phyloP scores from a whole-genome alignment of 371 early-diverging fungal species.

The Mucor indicus region DNA sequence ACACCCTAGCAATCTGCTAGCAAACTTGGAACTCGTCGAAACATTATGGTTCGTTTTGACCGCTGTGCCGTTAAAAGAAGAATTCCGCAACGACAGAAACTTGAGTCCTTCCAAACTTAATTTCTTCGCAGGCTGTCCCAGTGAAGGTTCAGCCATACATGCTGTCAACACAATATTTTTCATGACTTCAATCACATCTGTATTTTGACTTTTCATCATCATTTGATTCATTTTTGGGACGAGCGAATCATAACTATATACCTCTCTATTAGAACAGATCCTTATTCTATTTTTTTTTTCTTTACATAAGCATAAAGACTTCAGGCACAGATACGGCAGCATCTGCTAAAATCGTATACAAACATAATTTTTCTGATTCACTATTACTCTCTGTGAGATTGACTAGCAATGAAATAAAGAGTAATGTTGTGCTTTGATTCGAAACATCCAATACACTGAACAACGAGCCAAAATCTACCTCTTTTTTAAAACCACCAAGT shows the following conservation, averaged over 20 bases:
- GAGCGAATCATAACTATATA: conserved; percentile 69
- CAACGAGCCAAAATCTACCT: conserved; percentile 49
- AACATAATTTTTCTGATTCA: conserved; percentile 78
- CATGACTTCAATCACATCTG: conserved; percentile 69
- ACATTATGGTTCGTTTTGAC: too few relatives aligned
- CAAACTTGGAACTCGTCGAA: too few relatives aligned
- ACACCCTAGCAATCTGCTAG: too few relatives aligned
- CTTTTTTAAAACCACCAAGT: conserved; percentile 55
- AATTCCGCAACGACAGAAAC: too few relatives aligned
- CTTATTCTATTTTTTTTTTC: too few relatives aligned
- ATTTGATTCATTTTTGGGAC: conserved; percentile 77
- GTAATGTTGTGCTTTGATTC: conserved; percentile 65
- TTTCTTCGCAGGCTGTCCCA: too few relatives aligned
- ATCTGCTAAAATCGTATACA: conserved; percentile 84
- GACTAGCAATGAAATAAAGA: conserved; percentile 75
- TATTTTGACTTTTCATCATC: conserved; percentile 67
- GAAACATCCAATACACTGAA: conserved; percentile 71
- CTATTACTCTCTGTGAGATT: conserved; percentile 79
- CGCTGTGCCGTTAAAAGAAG: too few relatives aligned
- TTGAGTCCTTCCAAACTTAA: too few relatives aligned
- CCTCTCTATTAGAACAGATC: too few relatives aligned
- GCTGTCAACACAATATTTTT: conserved; percentile 74
- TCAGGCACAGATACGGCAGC: conserved; percentile 73
- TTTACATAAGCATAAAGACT: conserved; percentile 75
- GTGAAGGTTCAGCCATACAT: too few relatives aligned